Conservation (phyloP, 352 stramenopile genomes). For the Phytophthora idaei region DNA sequence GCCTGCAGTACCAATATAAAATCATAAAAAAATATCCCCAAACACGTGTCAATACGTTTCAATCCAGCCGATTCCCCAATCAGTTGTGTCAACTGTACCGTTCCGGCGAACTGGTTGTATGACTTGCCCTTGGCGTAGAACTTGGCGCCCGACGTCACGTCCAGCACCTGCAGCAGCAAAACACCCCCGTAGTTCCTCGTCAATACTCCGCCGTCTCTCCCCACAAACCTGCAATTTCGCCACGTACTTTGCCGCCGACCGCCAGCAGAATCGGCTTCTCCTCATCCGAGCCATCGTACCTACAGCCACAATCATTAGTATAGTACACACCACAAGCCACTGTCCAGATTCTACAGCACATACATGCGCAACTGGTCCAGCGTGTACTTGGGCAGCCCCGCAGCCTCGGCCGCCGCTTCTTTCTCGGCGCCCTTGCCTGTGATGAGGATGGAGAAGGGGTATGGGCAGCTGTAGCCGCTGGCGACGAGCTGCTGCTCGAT, state of each 20-base stretch:
- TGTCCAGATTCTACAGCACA: background rate
- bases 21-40: background rate
- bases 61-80: conserved; percentile 6
- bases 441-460: conserved; percentile 63
- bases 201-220: background rate
- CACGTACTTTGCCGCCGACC: conserved; percentile 69
- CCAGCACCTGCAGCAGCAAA: conserved; percentile 50
- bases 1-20: conserved; percentile 41
- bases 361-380: conserved; percentile 67
- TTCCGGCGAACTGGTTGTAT: conserved; percentile 81
- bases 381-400: conserved; percentile 60
- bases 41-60: conserved; percentile 12
- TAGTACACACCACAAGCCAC: background rate
- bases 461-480: conserved; percentile 66
- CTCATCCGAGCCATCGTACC: conserved; percentile 72
- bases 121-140: conserved; percentile 79
- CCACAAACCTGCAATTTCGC: background rate
- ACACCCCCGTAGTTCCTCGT: background rate
- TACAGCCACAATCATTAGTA: conserved; percentile 22
- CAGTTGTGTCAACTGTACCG: conserved; percentile 31
- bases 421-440: conserved; percentile 28
- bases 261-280: conserved; percentile 69
- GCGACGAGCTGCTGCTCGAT: conserved; percentile 70
- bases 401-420: conserved; percentile 22
- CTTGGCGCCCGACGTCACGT: conserved; percentile 71